phyloP scores from a whole-genome alignment of 2,329 filamentous ascomycete genomes.

The Rutstroemia sp. region DNA sequence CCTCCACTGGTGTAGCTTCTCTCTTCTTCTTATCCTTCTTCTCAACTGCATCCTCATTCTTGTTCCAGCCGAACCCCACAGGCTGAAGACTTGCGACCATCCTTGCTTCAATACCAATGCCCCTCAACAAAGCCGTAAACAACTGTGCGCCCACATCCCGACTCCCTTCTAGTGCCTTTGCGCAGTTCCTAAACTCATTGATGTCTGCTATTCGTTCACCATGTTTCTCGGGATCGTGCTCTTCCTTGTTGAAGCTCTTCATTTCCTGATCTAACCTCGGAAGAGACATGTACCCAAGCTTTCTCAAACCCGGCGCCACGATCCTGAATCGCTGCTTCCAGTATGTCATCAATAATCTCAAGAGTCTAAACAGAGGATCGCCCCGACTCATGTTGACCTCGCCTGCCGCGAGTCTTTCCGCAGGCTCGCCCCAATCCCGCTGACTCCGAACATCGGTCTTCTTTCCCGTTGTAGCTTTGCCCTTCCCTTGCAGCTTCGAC shows the following conservation, averaged over 20 bases:
- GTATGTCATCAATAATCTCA: slow-evolving; percentile 71
- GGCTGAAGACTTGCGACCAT: slow-evolving; percentile 82
- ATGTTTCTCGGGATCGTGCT: slow-evolving; percentile 54
- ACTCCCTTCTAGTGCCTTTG: slow-evolving; percentile 68
- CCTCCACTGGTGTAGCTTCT: slow-evolving; percentile 29
- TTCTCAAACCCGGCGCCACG: slow-evolving; percentile 74
- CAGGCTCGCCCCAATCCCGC: slow-evolving; percentile 66
- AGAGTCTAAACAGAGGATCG: slow-evolving; percentile 70
- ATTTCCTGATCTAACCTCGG: slow-evolving; percentile 66
- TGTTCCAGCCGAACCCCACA: slow-evolving; percentile 84
- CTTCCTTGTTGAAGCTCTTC: slow-evolving; percentile 58
- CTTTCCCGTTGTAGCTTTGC: slow-evolving; percentile 30
- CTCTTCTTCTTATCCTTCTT: slow-evolving; percentile 24
- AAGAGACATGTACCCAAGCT: slow-evolving; percentile 80
- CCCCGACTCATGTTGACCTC: slow-evolving; percentile 72
- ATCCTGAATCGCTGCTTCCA: slow-evolving; percentile 82
- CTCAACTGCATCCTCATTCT: slow-evolving; percentile 66
- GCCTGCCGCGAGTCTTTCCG: slow-evolving; percentile 61
- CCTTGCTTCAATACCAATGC: slow-evolving; percentile 72
- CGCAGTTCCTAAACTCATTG: slow-evolving; percentile 60
- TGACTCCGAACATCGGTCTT: slow-evolving; percentile 34
- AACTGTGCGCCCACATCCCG: slow-evolving; percentile 83
- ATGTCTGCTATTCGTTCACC: slow-evolving; percentile 68
- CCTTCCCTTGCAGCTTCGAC: slow-evolving; percentile 32
- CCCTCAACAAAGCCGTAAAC: slow-evolving; percentile 78